phyloP scores from a whole-genome alignment of 2,329 filamentous ascomycete genomes.

The Ceratocystis alfenasii region DNA sequence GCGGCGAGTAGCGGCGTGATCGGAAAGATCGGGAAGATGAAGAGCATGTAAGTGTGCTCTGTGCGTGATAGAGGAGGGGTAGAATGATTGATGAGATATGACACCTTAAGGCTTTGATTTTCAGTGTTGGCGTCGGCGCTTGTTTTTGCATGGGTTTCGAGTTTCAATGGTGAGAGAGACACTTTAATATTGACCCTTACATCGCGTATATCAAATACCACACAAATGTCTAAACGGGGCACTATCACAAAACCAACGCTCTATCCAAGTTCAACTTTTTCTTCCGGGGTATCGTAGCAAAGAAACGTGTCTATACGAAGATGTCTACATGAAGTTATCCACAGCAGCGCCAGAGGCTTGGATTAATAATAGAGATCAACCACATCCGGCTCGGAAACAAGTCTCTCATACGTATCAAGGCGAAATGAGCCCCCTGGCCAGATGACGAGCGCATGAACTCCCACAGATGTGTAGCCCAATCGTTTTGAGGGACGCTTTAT shows the following conservation, averaged over 20 bases:
- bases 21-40: not conserved
- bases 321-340: no score
- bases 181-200: no score
- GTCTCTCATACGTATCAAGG: conserved; percentile 55
- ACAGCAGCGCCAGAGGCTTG: not conserved
- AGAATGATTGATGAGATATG: no score
- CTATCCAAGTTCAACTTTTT: not conserved
- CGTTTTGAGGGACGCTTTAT: conserved; percentile 11
- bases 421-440: conserved; percentile 67
- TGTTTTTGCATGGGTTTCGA: no score
- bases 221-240: not conserved
- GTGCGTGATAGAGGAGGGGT: not conserved
- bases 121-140: no score
- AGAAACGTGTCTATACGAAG: not conserved
- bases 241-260: not conserved
- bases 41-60: not conserved
- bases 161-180: no score
- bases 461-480: conserved; percentile 25
- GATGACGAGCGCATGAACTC: conserved; percentile 62
- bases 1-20: not conserved
- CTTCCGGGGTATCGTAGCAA: not conserved
- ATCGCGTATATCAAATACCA: not conserved
- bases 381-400: not conserved
- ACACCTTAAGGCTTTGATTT: no score
- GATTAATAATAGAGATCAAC: not conserved